Evolutionary conservation across 495 filamentous ascomycete genomes (phyloP).

Genomic region (Annulohypoxylon stygium): DNA sequence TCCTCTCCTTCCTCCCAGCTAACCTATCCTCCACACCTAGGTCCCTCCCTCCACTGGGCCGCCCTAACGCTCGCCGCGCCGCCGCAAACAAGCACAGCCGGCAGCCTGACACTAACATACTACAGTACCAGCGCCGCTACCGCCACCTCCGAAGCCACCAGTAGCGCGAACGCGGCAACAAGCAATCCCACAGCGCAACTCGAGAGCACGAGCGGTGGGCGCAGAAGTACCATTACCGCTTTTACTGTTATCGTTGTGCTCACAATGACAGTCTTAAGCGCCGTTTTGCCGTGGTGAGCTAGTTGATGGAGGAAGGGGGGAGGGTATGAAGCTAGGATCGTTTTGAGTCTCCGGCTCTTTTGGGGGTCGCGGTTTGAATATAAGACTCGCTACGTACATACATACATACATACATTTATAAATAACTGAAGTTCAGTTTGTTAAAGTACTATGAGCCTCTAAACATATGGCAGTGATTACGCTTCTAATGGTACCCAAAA

Average conservation of each 20-base stretch:
- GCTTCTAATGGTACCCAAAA: too few relatives aligned
- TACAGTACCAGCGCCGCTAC: slow-evolving; percentile 22
- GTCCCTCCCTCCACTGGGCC: slow-evolving; percentile 53
- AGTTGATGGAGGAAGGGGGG: too few relatives aligned
- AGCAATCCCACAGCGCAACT: background rate
- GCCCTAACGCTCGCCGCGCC: slow-evolving; percentile 54
- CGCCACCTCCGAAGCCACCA: background rate
- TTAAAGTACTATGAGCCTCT: too few relatives aligned
- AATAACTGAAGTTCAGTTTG: too few relatives aligned
- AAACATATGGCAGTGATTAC: too few relatives aligned
- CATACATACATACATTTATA: too few relatives aligned
- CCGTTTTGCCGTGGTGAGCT: too few relatives aligned
- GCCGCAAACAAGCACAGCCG: slow-evolving; percentile 40
- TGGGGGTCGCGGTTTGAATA: too few relatives aligned
- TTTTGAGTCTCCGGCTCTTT: too few relatives aligned
- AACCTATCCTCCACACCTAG: slow-evolving; percentile 9
- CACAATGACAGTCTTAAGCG: too few relatives aligned
- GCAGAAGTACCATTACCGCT: background rate
- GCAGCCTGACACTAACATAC: slow-evolving; percentile 41
- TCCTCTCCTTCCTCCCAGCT: background rate
- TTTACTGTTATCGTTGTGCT: background rate
- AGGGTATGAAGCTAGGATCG: too few relatives aligned
- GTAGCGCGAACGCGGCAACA: background rate
- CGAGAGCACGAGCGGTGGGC: background rate
- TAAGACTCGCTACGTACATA: too few relatives aligned